Conservation (phyloP, 2,329 filamentous ascomycete species). For the Emmonsia crescens region DNA sequence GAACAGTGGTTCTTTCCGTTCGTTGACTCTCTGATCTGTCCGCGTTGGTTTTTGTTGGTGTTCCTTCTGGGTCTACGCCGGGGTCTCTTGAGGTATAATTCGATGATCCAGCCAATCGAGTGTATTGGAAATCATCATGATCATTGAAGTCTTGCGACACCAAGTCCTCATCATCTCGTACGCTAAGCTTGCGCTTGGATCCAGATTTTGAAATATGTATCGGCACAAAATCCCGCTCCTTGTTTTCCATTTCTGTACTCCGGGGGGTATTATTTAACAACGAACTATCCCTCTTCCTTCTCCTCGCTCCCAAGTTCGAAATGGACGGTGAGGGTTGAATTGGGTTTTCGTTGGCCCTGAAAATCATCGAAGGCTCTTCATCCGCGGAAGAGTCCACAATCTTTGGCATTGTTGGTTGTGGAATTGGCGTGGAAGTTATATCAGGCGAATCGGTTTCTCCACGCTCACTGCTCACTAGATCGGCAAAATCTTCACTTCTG, state of each 20-base stretch:
- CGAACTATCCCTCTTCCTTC: conserved; percentile 42
- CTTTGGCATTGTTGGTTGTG: conserved; percentile 41
- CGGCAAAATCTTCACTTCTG: conserved; percentile 28
- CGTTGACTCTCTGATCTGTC: conserved; percentile 10
- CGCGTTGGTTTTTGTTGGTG: conserved; percentile 1
- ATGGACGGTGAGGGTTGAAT: conserved; percentile 23
- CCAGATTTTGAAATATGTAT: conserved; percentile 32
- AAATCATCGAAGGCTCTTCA: conserved; percentile 19
- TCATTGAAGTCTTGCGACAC: conserved; percentile 1
- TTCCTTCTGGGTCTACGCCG: conserved; percentile 4
- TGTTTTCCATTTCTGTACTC: conserved; percentile 6
- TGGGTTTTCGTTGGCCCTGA: conserved; percentile 16
- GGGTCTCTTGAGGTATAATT: not conserved
- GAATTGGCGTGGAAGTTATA: conserved; percentile 39
- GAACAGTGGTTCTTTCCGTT: conserved; percentile 6
- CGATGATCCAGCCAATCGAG: conserved; percentile 20
- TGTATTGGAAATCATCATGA: conserved; percentile 38
- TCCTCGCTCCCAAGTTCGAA: conserved; percentile 32
- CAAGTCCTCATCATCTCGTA: conserved; percentile 40
- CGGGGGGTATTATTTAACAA: conserved; percentile 27
- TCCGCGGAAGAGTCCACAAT: conserved; percentile 34
- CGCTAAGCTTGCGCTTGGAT: conserved; percentile 48
- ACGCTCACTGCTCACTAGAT: conserved; percentile 18
- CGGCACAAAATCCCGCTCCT: conserved; percentile 9
- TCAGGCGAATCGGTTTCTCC: conserved; percentile 22